Evolutionary conservation across 257 asterid species (phyloP).

Genomic region (Solanum gracilifrons): DNA sequence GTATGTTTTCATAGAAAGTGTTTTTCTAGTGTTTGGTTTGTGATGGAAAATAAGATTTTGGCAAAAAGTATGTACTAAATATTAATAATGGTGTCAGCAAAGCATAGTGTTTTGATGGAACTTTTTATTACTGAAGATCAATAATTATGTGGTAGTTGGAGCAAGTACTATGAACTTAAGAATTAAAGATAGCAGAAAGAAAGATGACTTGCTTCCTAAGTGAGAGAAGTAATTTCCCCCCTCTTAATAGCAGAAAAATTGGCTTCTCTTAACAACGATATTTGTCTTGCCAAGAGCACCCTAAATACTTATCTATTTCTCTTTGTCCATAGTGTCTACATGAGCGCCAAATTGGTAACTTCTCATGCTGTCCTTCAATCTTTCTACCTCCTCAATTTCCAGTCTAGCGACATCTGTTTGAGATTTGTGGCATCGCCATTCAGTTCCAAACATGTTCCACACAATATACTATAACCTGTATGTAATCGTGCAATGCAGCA

Average conservation of each 20-base stretch:
- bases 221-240: not conserved
- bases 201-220: not conserved
- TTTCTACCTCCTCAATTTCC: not conserved
- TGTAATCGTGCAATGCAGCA: not conserved
- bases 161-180: not conserved
- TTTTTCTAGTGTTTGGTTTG: not conserved
- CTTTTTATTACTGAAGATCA: not conserved
- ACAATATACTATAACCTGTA: not conserved
- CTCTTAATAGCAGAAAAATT: not conserved
- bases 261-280: not conserved
- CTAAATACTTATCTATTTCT: not conserved
- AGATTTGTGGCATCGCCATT: not conserved
- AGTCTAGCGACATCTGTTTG: not conserved
- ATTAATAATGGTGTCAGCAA: not conserved
- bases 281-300: not conserved
- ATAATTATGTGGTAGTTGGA: not conserved
- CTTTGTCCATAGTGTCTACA: not conserved
- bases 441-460: not conserved
- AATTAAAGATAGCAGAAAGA: not conserved
- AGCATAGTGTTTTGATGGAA: not conserved
- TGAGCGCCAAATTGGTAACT: not conserved
- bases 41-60: not conserved
- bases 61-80: not conserved
- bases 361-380: not conserved
- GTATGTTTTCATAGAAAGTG: not conserved